Evolutionary conservation across 495 filamentous ascomycete genomes (phyloP).

Genomic region (Collariella sp.): DNA sequence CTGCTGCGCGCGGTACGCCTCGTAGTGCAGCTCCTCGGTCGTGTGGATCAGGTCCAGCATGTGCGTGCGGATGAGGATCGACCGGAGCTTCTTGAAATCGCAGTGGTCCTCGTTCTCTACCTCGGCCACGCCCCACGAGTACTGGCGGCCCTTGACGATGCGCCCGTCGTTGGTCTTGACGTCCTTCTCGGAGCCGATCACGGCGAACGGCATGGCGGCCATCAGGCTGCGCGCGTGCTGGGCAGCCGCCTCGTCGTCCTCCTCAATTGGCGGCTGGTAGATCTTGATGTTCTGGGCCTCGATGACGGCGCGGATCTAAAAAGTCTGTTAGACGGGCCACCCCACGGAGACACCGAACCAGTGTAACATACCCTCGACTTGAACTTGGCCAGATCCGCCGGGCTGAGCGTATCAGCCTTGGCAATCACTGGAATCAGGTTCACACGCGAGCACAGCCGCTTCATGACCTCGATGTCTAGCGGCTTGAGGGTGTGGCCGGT

Average conservation of each 20-base stretch:
- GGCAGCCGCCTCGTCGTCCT: slow-evolving; percentile 93
- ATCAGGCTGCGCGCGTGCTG: slow-evolving; percentile 89
- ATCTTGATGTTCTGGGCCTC: slow-evolving; percentile 99
- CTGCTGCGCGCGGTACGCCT: slow-evolving; percentile 95
- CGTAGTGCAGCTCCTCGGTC: slow-evolving; percentile 97
- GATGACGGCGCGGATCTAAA: slow-evolving; percentile 83
- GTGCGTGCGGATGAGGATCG: slow-evolving; percentile 98
- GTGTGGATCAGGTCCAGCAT: slow-evolving; percentile 99
- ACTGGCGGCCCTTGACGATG: slow-evolving; percentile 97
- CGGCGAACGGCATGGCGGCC: slow-evolving; percentile 95
- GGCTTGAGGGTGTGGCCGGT: slow-evolving; percentile 98
- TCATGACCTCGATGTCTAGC: slow-evolving; percentile 99
- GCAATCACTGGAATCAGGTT: slow-evolving; percentile 97
- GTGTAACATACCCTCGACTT: slow-evolving; percentile 65
- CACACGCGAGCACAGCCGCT: slow-evolving; percentile 90
- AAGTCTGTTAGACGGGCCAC: slow-evolving; percentile 20
- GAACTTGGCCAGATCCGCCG: slow-evolving; percentile 79
- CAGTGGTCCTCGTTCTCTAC: slow-evolving; percentile 99
- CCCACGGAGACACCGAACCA: neutral
- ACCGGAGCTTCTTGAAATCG: slow-evolving; percentile 99
- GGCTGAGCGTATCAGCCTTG: slow-evolving; percentile 96
- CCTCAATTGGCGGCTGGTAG: slow-evolving; percentile 93
- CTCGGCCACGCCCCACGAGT: slow-evolving; percentile 97
- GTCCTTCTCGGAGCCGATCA: slow-evolving; percentile 98
- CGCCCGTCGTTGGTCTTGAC: slow-evolving; percentile 92